Conservation (phyloP, 345 rosid genomes). For the Ceriops zippeliana region DNA sequence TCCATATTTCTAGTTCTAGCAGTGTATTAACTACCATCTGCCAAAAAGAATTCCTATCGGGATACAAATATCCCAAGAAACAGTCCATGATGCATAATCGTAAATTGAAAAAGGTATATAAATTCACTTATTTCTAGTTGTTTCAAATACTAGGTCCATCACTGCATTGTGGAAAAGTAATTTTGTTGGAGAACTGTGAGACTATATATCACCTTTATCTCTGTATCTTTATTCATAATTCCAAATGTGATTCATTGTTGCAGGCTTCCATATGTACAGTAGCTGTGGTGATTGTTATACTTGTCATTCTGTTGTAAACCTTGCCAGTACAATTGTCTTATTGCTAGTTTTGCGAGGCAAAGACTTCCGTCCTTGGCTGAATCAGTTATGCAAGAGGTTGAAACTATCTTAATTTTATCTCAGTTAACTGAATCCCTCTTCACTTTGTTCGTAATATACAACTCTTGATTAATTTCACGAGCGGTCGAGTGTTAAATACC, state of each 20-base stretch:
- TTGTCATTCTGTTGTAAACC: slow-evolving; percentile 42
- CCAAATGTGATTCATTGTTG: slow-evolving; percentile 17
- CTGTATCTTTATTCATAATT: not conserved
- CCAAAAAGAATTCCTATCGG: too few relatives aligned
- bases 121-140: too few relatives aligned
- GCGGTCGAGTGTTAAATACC: not conserved
- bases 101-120: too few relatives aligned
- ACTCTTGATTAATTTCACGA: not conserved
- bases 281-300: slow-evolving; percentile 44
- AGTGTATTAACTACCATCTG: too few relatives aligned
- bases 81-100: too few relatives aligned
- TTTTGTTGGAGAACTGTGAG: too few relatives aligned
- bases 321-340: slow-evolving; percentile 4
- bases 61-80: too few relatives aligned
- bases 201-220: too few relatives aligned
- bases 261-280: slow-evolving; percentile 78
- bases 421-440: not conserved
- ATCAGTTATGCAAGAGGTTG: not conserved
- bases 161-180: too few relatives aligned
- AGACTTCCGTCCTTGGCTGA: slow-evolving; percentile 2
- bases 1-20: too few relatives aligned
- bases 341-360: not conserved
- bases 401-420: not conserved
- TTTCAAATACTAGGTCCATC: too few relatives aligned
- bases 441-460: slow-evolving; percentile 20